Base-by-base conservation (phyloP, 305 asterid genomes). In the Stenogyne calaminthoides region DNA sequence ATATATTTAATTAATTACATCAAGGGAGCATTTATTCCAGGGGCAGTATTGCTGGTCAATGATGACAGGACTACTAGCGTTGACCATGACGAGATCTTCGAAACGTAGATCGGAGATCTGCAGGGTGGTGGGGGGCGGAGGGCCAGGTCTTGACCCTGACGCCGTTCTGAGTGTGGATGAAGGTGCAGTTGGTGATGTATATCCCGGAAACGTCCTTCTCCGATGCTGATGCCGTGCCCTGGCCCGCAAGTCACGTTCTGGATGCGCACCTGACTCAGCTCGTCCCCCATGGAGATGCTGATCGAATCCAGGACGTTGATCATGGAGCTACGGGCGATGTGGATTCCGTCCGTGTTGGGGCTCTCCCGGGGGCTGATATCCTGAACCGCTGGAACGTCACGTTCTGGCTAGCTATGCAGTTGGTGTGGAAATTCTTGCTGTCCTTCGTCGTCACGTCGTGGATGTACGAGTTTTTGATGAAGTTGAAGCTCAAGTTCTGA, bases 131-230 rank as follows among this genome's bases (percentile, higher is more conserved):
- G 79, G n/a, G 83, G 0, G 86, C 77, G 0, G 87, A 77, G 1
- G 90, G 88, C 95, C 95, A 89, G 0, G 89, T 85, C 78, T 89
- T 89, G 2, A 89, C 44, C 70, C 93, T 68, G 15, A 87, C 71
- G 0, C 96, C 96, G 19, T 84, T 84, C 0, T 9, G 6, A 18
- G 88, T 84, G 39, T 22, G 3, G 19, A 20, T 54, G 59, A 89
- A 67, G 9, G 82, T 81, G 80, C 88, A 84, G n/a, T 77, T 74
- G 37, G 52, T 64, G 4, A 88, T 74, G 11, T 61, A 74, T 5
- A 86, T 25, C 0, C 86, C 86, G 0, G 1, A 10, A 9, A 89
- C 86, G 14, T 84, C 89, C 36, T 73, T 54, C 62, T 89, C 96
- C 96, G 1, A 89, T 64, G 61, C 88, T 81, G 37, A 86, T 71